Base-by-base conservation (phyloP, 345 rosid genomes). In the Eutrema japonicum region DNA sequence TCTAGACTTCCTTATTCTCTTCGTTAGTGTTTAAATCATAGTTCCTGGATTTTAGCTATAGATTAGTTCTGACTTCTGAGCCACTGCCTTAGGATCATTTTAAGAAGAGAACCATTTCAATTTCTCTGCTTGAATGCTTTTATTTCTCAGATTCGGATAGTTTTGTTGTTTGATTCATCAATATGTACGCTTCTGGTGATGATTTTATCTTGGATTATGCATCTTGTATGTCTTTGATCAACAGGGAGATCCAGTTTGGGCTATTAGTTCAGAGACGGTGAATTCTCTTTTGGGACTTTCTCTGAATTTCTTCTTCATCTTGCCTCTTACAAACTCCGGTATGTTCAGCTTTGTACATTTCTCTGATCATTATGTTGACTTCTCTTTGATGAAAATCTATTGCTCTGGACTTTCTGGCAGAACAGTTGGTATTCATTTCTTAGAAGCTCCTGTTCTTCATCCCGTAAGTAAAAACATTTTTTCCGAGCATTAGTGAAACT, bases 221-320 rank as follows among this genome's bases (percentile, higher is more conserved):
- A 53, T 30, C 12, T 12, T 50, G 48, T 42, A 29, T 53, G 9
- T 33, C 35, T 71, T 26, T 65, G 51, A 57, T 75, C 46, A 41
- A 72, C 84, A 92, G 97, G 96, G 97, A 61, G 96, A 95, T 84
- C 96, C 97, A 3, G 96, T 92, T 60, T 92, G 97, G 96, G 91
- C 88, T 4, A 87, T 92, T 68, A 88, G 93, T 75, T 70, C 89
- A 3, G 89, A 87, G 32, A 92, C 99, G 2, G 77, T 95, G 36
- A 79, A 82, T 72, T 86, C 86, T 50, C 92, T 95, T 37, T 38
- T 86, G 70, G 93, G 92, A 16, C 97, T 95, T 54, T 89, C 92
- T 33, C 81, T 95, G 57, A 95, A 95, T 75, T 91, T 95, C 89
- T 92, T 92, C 96, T 86, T 95, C 78, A 59, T 95, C 70, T 81